Evolutionary conservation across 2,329 filamentous ascomycete genomes (phyloP).

Genomic region (Clonostachys sp.): DNA sequence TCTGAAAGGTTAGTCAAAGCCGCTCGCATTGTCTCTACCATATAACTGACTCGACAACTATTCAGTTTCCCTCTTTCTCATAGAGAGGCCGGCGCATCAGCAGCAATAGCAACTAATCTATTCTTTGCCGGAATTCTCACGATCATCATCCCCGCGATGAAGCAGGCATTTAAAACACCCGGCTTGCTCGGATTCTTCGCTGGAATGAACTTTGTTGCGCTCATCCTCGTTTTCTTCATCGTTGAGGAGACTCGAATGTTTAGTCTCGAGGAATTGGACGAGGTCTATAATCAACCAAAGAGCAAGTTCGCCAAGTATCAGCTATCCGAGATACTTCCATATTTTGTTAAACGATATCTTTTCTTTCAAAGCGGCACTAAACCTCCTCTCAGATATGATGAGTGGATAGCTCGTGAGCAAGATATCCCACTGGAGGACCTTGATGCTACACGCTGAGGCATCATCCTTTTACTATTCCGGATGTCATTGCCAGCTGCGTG

Average conservation of each 20-base stretch:
- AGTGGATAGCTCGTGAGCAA: background rate
- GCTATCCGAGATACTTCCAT: constrained; percentile 17
- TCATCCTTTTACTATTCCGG: too few species aligned
- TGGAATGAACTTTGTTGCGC: constrained; percentile 28
- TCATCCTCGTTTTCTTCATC: constrained; percentile 32
- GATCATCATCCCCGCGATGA: constrained; percentile 21
- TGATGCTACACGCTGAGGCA: too few species aligned
- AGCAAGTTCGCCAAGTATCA: constrained; percentile 21
- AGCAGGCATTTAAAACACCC: constrained; percentile 25
- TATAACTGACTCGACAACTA: constrained; percentile 7
- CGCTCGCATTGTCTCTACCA: too few species aligned
- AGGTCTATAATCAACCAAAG: constrained; percentile 24
- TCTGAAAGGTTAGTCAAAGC: constrained; percentile 16
- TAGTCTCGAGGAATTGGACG: constrained; percentile 26
- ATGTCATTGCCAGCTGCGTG: too few species aligned
- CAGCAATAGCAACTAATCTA: constrained; percentile 30
- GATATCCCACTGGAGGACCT: too few species aligned
- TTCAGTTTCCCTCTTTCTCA: constrained; percentile 31
- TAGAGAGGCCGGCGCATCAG: constrained; percentile 28
- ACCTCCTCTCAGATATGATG: background rate
- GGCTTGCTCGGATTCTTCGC: constrained; percentile 25
- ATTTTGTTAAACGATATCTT: constrained; percentile 5
- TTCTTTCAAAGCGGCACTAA: background rate
- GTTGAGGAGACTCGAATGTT: constrained; percentile 30
- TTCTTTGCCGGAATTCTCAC: constrained; percentile 31